Evolutionary conservation across 495 filamentous ascomycete genomes (phyloP).

Genomic region (Podospora pseudopauciseta): DNA sequence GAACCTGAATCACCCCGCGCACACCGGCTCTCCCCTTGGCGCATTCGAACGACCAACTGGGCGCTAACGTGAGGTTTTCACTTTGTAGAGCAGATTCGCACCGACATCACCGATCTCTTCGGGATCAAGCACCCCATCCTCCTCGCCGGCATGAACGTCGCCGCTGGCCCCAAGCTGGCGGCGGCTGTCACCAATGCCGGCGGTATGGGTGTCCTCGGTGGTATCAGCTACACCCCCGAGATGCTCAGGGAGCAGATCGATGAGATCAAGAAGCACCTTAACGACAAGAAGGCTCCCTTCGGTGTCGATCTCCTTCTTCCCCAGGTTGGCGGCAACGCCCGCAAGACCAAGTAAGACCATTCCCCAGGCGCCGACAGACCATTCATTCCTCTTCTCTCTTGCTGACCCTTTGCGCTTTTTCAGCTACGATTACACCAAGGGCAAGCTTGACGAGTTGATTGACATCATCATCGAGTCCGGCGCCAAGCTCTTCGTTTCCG

Average conservation of each 20-base stretch:
- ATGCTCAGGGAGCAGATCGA: constrained; percentile 94
- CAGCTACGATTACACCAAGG: constrained; percentile 99
- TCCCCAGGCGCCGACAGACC: background rate
- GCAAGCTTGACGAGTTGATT: constrained; percentile 88
- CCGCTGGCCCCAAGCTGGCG: constrained; percentile 93
- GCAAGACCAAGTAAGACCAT: constrained; percentile 81
- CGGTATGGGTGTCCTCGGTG: constrained; percentile 93
- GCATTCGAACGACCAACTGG: background rate
- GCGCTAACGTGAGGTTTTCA: constrained; percentile 14
- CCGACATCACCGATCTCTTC: constrained; percentile 87
- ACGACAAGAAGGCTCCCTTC: constrained; percentile 96
- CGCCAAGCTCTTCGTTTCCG: constrained; percentile 91
- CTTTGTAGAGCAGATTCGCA: constrained; percentile 73
- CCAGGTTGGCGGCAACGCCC: constrained; percentile 87
- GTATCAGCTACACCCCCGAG: constrained; percentile 92
- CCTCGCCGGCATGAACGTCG: constrained; percentile 98
- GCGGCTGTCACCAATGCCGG: constrained; percentile 97
- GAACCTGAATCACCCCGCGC: background rate
- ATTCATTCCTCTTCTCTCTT: background rate
- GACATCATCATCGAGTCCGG: constrained; percentile 89
- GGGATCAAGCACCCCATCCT: constrained; percentile 96
- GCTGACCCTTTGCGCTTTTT: constrained; percentile 16
- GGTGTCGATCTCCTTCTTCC: constrained; percentile 93
- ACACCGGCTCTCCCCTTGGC: background rate
- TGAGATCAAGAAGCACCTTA: constrained; percentile 85